phyloP scores from a whole-genome alignment of 768 basidiomycete genomes.

The Lyophyllum atratum region DNA sequence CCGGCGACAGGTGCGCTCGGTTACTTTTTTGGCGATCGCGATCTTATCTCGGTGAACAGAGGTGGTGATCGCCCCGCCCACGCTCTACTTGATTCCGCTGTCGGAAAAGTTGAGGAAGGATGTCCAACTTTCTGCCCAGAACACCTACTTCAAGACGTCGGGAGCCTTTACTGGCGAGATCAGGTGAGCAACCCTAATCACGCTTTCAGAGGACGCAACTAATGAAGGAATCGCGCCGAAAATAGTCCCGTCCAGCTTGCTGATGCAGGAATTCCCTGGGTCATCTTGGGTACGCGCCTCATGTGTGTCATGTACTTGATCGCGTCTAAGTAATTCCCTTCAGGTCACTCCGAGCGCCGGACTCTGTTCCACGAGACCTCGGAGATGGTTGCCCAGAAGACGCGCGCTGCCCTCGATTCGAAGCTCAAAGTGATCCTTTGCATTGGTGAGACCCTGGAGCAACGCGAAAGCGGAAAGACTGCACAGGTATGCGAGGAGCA shows the following conservation, averaged over 20 bases:
- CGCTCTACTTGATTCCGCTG: slow-evolving; percentile 83
- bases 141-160: slow-evolving; percentile 78
- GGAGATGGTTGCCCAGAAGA: slow-evolving; percentile 82
- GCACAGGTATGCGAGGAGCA: slow-evolving; percentile 79
- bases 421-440: slow-evolving; percentile 90
- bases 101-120: slow-evolving; percentile 62
- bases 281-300: slow-evolving; percentile 73
- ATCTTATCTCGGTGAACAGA: slow-evolving; percentile 49
- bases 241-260: slow-evolving; percentile 78
- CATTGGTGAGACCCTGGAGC: slow-evolving; percentile 89
- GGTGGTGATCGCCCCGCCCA: slow-evolving; percentile 91
- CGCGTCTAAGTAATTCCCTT: not conserved
- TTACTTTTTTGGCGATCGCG: slow-evolving; percentile 4
- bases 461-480: slow-evolving; percentile 83
- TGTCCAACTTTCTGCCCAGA: slow-evolving; percentile 87
- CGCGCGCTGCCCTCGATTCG: slow-evolving; percentile 74
- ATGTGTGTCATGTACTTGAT: not conserved
- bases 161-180: slow-evolving; percentile 98
- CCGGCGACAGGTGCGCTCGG: slow-evolving; percentile 62
- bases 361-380: slow-evolving; percentile 90
- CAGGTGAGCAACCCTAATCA: slow-evolving; percentile 52
- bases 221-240: not conserved
- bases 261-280: slow-evolving; percentile 87
- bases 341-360: slow-evolving; percentile 94
- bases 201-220: not conserved